Evolutionary conservation across 2,329 filamentous ascomycete genomes (phyloP), one percentile per base, ranked within the genome.

Genomic region (Paraconiothyrium sp.): DNA sequence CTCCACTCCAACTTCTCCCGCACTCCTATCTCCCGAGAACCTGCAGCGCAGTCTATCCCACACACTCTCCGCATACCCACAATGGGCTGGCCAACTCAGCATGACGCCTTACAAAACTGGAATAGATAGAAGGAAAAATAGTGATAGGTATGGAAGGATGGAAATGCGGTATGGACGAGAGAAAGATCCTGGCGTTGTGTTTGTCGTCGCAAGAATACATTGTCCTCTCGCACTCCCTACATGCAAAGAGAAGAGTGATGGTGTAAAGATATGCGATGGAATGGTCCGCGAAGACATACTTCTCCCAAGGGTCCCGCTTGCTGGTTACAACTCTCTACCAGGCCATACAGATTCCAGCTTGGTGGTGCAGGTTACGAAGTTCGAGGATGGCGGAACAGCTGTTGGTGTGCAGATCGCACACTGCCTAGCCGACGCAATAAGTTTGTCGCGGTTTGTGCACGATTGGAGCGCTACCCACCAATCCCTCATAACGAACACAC

Each of bases 51-150:
- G 51, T n/a, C 37, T 54, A 22, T 37, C 16, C 16, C 52, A 55
- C 30, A 47, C 41, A 3, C 52, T 55, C 16, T 34, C 39, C 22
- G 39, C 52, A 7, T 55, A 55, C 27, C 52, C 52, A 1, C 52
- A 55, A 22, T 55, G 41, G 41, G 30, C 52, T 3, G 52, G 52
- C 39, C 52, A 47, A 14, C 41, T 55, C 4, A 41, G 30, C 41
- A 46, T 46, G 39, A 35, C 30, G 41, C 52, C 52, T 9, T 46
- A 46, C 27, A 9, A 11, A 2, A 2, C 14, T 20, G n/a, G 32
- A 14, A 2, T 52, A 2, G 34, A n/a, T 2, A 6, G n/a, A 24
- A n/a, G 51, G 14, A 43, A 2, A 14, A 46, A 47, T 16, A 24
- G 7, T 2, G 24, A 47, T 11, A 27, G 52, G 47, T 47, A 55